Evolutionary conservation across 768 basidiomycete species (phyloP), one percentile per base, ranked within the genome.

Genomic region (Boletus subparvulus): DNA sequence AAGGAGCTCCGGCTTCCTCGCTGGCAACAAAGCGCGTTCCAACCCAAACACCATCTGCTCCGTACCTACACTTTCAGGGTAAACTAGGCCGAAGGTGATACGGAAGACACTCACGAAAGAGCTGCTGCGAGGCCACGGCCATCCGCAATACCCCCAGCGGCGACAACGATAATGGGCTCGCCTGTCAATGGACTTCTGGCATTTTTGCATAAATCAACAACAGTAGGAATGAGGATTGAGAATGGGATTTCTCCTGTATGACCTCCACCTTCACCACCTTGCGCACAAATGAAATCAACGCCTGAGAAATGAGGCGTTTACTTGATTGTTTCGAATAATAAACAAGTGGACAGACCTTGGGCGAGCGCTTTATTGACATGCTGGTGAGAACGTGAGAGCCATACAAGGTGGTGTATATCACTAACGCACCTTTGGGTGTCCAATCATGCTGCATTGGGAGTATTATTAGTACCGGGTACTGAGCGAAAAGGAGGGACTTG

Each of bases 251-350:
- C 87, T 40, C 93, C 90, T 1, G 92, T 93, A 74, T 94, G 92
- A 13, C 92, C 92, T 28, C 92, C 92, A 19, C 91, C 92, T 72
- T 93, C 92, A 17, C 90, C 90, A 35, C 88, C 89, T 69, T 91
- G 91, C 1, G 90, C 92, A 66, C 92, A 92, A 46, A 95, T 92
- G 58, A 94, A 83, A 63, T 95, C 92, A 16, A 93, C 90, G n/a
- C 92, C 90, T 80, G 62, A 7, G 21, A 55, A 17, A 45, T 2
- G 12, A 32, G 26, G 11, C 7, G 17, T 44, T 32, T 46, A 19
- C 35, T 44, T 7, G 50, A 43, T 42, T 32, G 43, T 39, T 44
- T 40, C 28, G 26, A 17, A 33, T n/a, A 40, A 39, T 12, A n/a
- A 40, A 8, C 7, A 50, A 42, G 36, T 10, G 26, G 12, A 47